phyloP scores from a whole-genome alignment of 2,329 filamentous ascomycete genomes.

The Penicillium psychrosexuale region DNA sequence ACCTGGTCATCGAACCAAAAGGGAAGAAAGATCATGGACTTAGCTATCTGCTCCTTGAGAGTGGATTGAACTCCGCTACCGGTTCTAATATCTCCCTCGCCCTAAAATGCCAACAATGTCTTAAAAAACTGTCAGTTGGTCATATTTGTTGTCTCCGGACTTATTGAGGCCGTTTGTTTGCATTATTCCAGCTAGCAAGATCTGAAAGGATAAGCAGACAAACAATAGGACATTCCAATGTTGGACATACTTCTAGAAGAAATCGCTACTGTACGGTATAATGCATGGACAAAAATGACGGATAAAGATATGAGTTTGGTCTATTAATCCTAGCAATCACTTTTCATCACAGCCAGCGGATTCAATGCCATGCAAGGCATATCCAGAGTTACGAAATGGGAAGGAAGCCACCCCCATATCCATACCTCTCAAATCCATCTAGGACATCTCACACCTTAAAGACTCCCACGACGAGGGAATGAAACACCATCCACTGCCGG shows the following conservation, averaged over 20 bases:
- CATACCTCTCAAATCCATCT: neutral
- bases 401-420: neutral
- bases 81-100: too few species aligned
- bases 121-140: neutral
- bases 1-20: too few species aligned
- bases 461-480: conserved; percentile 71
- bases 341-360: neutral
- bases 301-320: neutral
- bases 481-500: conserved; percentile 79
- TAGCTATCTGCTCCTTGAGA: neutral
- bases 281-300: neutral
- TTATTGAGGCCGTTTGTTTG: neutral
- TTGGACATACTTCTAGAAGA: neutral
- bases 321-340: neutral
- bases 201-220: neutral
- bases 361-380: neutral
- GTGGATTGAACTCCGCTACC: neutral
- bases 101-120: neutral
- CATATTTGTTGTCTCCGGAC: neutral
- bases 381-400: neutral
- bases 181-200: too few species aligned
- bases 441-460: conserved; percentile 38
- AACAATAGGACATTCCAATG: neutral
- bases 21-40: neutral
- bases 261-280: neutral